Base-by-base conservation (phyloP, 2,329 filamentous ascomycete species). In the Beauveria pseudobassiana region DNA sequence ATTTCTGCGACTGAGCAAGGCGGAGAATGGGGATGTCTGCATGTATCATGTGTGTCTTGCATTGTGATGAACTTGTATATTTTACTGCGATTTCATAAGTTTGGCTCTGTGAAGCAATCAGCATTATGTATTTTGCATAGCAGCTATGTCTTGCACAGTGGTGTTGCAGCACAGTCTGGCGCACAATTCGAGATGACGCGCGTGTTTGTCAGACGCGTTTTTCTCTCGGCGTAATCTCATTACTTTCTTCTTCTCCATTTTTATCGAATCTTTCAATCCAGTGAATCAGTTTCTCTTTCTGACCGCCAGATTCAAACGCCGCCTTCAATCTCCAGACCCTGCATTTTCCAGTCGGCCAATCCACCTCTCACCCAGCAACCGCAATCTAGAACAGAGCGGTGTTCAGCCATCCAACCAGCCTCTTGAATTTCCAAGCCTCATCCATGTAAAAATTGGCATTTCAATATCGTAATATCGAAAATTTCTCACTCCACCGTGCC, bases 241-340 rank as follows among this genome's bases (percentile, higher is more conserved):
- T 9, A n/a, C 10, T 40, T 20, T 28, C 12, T 63, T 26, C 63
- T 42, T 63, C 28, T 62, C 28, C 3, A 8, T 42, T 55, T 45
- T 30, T 34, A 38, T 38, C 14, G 12, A 38, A 38, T 14, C 16
- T 16, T 38, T 38, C 12, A 16, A 38, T 38, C 34, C 34, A 38
- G 34, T 38, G 34, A 38, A 38, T 38, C 34, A 38, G 5, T 5
- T 38, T 10, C 28, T 30, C 7, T 30, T 49, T 14, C 5, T 18
- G 49, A 51, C 28, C 24, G 20, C 22, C 28, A 18, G 49, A 38
- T 50, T n/a, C 42, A 18, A 18, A 9, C 6, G 52, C 48, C 51
- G 42, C 48, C 24, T 57, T 52, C 63, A 63, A 63, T 63, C 22
- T 65, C 50, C 57, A 61, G 49, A 49, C 62, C 61, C 22, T 45